Evolutionary conservation across 2,329 filamentous ascomycete genomes (phyloP).

Genomic region (Fusarium paranaense): DNA sequence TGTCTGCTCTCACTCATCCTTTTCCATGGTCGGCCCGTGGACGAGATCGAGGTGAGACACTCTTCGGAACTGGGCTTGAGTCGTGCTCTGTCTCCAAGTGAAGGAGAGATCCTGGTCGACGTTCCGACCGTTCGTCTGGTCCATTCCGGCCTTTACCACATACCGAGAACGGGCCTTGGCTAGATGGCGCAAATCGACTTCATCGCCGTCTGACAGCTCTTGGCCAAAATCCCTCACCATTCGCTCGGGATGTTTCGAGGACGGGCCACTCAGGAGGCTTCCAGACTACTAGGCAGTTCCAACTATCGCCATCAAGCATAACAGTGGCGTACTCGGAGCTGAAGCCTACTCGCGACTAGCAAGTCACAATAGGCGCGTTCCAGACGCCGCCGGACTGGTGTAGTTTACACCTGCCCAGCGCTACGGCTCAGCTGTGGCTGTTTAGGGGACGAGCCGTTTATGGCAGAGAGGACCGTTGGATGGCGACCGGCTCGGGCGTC

Average conservation of each 20-base stretch:
- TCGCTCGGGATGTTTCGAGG: conserved; percentile 11
- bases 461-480: conserved; percentile 13
- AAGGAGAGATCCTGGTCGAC: background rate
- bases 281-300: conserved; percentile 1
- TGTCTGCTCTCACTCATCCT: conserved; percentile 9
- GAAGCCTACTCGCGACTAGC: conserved; percentile 10
- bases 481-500: conserved; percentile 27
- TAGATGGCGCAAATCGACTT: background rate
- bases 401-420: conserved; percentile 5
- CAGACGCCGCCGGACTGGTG: background rate
- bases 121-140: conserved; percentile 9
- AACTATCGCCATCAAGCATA: conserved; percentile 9
- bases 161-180: background rate
- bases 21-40: background rate
- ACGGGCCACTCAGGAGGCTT: conserved; percentile 7
- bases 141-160: conserved; percentile 22
- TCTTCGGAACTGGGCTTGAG: background rate
- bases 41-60: background rate
- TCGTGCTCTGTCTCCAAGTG: conserved; percentile 10
- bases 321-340: conserved; percentile 18
- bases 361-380: conserved; percentile 5
- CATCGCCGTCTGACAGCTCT: background rate
- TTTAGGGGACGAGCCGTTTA: conserved; percentile 5
- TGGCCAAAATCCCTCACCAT: conserved; percentile 6
- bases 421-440: conserved; percentile 31